These are phyloP conservation scores for Pelargonium citronellum DNA, from an alignment of 441 rosid species.

Conservation along the genomic window DNA sequence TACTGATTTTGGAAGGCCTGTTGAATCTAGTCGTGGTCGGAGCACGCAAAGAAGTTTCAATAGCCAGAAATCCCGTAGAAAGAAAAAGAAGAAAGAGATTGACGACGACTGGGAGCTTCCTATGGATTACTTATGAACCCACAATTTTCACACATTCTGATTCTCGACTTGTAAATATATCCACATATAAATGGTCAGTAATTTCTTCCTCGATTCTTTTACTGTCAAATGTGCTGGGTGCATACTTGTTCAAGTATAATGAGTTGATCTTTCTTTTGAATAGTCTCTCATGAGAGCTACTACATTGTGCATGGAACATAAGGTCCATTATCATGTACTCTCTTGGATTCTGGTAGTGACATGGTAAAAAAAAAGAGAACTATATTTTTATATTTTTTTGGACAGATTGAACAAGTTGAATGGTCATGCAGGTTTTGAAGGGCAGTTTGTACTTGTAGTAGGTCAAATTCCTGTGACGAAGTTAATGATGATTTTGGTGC, in stretches of 20 bases:
- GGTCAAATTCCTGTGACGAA: too few relatives aligned
- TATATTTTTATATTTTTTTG: too few relatives aligned
- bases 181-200: not conserved
- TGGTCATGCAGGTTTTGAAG: too few relatives aligned
- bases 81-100: conserved; percentile 27
- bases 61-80: conserved; percentile 26
- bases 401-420: too few relatives aligned
- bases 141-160: not conserved
- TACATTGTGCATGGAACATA: not conserved
- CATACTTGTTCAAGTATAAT: too few relatives aligned
- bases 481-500: too few relatives aligned
- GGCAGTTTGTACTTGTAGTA: too few relatives aligned
- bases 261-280: too few relatives aligned
- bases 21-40: conserved; percentile 21
- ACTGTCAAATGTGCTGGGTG: not conserved
- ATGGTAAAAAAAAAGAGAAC: too few relatives aligned
- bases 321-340: not conserved
- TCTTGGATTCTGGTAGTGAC: not conserved
- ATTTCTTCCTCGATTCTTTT: not conserved
- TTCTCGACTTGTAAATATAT: conserved; percentile 13
- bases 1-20: conserved; percentile 36
- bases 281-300: not conserved
- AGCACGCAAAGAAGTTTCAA: conserved; percentile 23
- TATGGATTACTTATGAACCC: conserved; percentile 44
- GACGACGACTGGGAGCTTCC: conserved; percentile 64